phyloP scores from a whole-genome alignment of 1,284 basidiomycete genomes.

The Meira nashicola region DNA sequence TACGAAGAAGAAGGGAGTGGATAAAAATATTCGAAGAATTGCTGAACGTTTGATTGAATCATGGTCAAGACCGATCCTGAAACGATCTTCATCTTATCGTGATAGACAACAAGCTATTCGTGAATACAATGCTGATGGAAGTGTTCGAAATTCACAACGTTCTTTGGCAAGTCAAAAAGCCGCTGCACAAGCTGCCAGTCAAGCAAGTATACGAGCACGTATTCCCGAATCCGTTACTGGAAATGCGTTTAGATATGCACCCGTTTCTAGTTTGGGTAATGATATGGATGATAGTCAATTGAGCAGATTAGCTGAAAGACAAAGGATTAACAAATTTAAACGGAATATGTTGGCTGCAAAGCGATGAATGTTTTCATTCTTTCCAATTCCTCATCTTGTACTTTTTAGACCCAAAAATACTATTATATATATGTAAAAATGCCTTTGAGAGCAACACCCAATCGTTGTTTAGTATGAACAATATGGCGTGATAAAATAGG shows the following conservation, averaged over 20 bases:
- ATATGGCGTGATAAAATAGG: too few species aligned
- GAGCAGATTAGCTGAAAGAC: neutral
- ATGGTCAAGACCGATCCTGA: constrained; percentile 51
- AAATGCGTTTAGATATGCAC: constrained; percentile 5
- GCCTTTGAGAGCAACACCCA: too few species aligned
- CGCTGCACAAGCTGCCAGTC: neutral
- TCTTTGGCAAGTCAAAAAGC: neutral
- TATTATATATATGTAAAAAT: too few species aligned
- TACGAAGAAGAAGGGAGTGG: constrained; percentile 80
- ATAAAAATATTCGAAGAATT: constrained; percentile 70
- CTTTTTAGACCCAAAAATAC: too few species aligned
- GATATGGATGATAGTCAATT: neutral
- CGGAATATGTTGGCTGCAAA: constrained; percentile 7
- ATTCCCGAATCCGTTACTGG: constrained; percentile 7
- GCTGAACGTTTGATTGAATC: constrained; percentile 75
- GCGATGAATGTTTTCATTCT: neutral
- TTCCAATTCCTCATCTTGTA: neutral
- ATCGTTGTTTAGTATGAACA: too few species aligned
- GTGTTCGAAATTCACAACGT: neutral
- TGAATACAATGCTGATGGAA: constrained; percentile 3
- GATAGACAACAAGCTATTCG: constrained; percentile 27
- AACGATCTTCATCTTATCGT: constrained; percentile 45
- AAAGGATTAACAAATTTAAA: constrained; percentile 13
- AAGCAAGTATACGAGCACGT: neutral
- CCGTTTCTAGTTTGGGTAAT: neutral